Evolutionary conservation across 2,329 filamentous ascomycete genomes (phyloP), one percentile per base, ranked within the genome.

Genomic region (Talaromyces sp.): DNA sequence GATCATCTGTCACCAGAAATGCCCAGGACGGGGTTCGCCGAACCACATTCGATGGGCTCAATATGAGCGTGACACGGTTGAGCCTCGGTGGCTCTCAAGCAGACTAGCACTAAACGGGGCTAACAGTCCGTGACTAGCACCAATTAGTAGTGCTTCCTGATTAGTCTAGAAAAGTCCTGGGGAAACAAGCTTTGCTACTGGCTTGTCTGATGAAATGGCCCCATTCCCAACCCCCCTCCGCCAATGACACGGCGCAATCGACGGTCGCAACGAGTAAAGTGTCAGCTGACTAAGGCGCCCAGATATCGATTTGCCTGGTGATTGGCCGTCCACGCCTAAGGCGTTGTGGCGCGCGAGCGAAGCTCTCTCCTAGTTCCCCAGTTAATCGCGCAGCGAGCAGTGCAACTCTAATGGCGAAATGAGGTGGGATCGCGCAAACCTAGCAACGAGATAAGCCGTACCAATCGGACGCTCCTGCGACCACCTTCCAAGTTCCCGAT

Each of bases 121-220:
- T 22, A 35, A 56, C 31, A 19, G 50, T 56, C 50, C 50, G 50
- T 4, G 31, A 35, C 31, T 54, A 3, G 14, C 4, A 27, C 22
- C 27, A 7, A 31, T 31, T 31, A 31, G 27, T 31, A 31, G 27
- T 5, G 27, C 27, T 31, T 31, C 27, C 27, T 7, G 7, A 31
- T 7, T 31, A 31, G 27, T 31, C 27, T 31, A 31, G 27, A 31
- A 31, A 31, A 31, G 27, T 19, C 16, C 16, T 22, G 50, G 31
- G 50, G 33, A 39, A 56, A 56, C 52, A 56, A 56, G 52, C 52
- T 56, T 56, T 24, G 52, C 33, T 39, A 56, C 52, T 56, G 52
- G 52, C 33, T 37, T 56, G 31, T 56, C 50, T 56, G 50, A 37
- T 19, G 31, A 22, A 19, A 35, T 9, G 24, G 27, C 11, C 31